phyloP scores from a whole-genome alignment of 2,329 filamentous ascomycete species.

The Rosellinia necatrix region DNA sequence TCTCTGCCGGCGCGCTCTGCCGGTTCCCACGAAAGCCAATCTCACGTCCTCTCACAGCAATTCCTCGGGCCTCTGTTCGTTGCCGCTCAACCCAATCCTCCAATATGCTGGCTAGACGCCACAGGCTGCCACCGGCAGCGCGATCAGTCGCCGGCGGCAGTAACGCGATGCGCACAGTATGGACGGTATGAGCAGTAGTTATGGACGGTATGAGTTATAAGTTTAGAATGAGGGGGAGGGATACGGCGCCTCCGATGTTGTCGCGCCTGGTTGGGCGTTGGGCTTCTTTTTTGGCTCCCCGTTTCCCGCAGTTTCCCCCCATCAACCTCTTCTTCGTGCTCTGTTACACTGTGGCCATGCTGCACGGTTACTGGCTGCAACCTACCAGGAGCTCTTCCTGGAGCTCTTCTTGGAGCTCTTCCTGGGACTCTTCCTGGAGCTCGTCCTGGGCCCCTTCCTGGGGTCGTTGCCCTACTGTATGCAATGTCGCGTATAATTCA shows the following conservation, averaged over 20 bases:
- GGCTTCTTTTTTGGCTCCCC: too few relatives aligned
- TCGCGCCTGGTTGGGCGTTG: too few relatives aligned
- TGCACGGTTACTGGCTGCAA: too few relatives aligned
- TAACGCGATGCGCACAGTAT: not conserved
- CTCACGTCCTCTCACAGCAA: too few relatives aligned
- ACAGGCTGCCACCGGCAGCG: constrained; percentile 23
- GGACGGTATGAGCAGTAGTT: too few relatives aligned
- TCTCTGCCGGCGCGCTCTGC: not conserved
- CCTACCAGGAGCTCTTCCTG: too few relatives aligned
- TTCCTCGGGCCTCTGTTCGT: not conserved
- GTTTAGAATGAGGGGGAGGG: not conserved
- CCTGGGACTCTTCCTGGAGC: too few relatives aligned
- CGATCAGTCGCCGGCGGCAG: constrained; percentile 27
- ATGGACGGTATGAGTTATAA: too few relatives aligned
- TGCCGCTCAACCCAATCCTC: not conserved
- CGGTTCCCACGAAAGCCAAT: not conserved
- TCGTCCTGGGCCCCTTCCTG: too few relatives aligned
- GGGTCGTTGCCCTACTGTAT: constrained; percentile 1
- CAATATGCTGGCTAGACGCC: not conserved
- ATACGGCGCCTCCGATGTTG: constrained; percentile 4
- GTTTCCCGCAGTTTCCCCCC: constrained; percentile 5
- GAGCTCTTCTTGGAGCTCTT: too few relatives aligned
- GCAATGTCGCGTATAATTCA: constrained; percentile 17
- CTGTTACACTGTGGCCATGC: too few relatives aligned
- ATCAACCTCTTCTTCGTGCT: too few relatives aligned